Base-by-base conservation (phyloP, 2,329 filamentous ascomycete species). In the Colletotrichum paranaense region DNA sequence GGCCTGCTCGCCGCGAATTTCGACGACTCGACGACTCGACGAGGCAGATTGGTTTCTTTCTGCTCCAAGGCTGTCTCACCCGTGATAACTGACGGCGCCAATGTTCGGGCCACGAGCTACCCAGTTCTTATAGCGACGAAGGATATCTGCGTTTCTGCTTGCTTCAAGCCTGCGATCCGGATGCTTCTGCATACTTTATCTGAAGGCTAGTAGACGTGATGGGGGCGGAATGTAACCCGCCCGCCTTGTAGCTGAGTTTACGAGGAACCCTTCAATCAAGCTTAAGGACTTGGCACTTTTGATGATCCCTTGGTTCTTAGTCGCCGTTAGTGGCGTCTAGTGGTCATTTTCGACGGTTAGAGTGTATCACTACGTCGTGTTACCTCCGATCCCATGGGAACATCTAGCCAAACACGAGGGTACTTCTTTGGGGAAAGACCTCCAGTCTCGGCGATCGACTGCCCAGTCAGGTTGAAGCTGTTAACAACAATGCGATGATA, bases 311-410 rank as follows among this genome's bases (percentile, higher is more conserved):
- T 42, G 14, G 53, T 6, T 38, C 35, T 24, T 58, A 28, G 68
- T 28, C 35, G 53, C 53, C 69, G 30, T 58, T 53, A 28, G 38
- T 63, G 58, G 69, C 69, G 64, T 52, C 46, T 53, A 52, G 30
- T 16, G 19, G 28, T 4, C 38, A n/a, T 19, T 24, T 24, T 49
- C 26, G 8, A 32, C 19, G 19, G 19, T 9, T 32, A 26, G 32
- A 38, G 12, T 8, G n/a, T 22, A 16, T 46, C 30, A 35, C 67
- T 24, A 26, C 28, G 14, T 16, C 52, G 32, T 32, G 5, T 35
- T 46, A 35, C 5, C 9, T 68, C 19, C 19, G 22, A 30, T 55
- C 42, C 19, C 42, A 46, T 19, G 19, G 42, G 16, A 46, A n/a
- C 42, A 8, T 46, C 42, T 46, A 19, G 42, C 42, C 35, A 42